A percentile compares a stretch with the other conserved stretches of the same genome.
Evolutionary conservation across 2,329 filamentous ascomycete species (phyloP).

Genomic region (Nannizzia gypsea): DNA sequence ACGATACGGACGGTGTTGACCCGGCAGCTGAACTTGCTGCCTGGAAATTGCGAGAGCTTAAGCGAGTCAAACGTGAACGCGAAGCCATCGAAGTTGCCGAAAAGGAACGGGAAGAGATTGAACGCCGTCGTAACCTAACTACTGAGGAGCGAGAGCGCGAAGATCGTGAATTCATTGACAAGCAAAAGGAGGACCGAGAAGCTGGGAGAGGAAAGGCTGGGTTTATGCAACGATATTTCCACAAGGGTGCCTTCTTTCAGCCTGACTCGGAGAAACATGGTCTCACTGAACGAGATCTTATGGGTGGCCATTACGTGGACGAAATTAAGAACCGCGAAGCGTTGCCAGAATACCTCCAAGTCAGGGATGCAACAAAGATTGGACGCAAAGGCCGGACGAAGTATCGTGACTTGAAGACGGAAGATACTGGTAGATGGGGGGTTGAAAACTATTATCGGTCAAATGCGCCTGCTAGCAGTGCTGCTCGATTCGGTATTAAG

Average conservation of each 20-base stretch:
- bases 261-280: constrained; percentile 66
- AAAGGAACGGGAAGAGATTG: constrained; percentile 75
- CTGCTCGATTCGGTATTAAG: constrained; percentile 27
- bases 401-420: constrained; percentile 75
- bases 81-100: constrained; percentile 74
- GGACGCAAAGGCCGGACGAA: constrained; percentile 84
- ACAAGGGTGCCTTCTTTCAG: constrained; percentile 92
- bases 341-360: constrained; percentile 81
- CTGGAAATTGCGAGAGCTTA: constrained; percentile 87
- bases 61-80: constrained; percentile 75
- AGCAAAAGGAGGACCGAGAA: constrained; percentile 66
- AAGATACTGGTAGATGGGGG: constrained; percentile 84
- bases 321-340: constrained; percentile 71
- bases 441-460: constrained; percentile 34
- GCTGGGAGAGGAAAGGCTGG: constrained; percentile 66
- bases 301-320: constrained; percentile 72
- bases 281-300: constrained; percentile 68
- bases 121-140: constrained; percentile 74
- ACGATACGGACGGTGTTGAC: constrained; percentile 79
- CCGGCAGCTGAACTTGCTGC: constrained; percentile 79
- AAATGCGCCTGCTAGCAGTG: constrained; percentile 17
- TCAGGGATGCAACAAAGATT: constrained; percentile 84
- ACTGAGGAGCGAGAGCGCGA: constrained; percentile 76
- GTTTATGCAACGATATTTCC: constrained; percentile 92
- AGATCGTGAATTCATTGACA: constrained; percentile 63